Conservation (phyloP, 345 rosid genomes). For the Ricinus communis region DNA sequence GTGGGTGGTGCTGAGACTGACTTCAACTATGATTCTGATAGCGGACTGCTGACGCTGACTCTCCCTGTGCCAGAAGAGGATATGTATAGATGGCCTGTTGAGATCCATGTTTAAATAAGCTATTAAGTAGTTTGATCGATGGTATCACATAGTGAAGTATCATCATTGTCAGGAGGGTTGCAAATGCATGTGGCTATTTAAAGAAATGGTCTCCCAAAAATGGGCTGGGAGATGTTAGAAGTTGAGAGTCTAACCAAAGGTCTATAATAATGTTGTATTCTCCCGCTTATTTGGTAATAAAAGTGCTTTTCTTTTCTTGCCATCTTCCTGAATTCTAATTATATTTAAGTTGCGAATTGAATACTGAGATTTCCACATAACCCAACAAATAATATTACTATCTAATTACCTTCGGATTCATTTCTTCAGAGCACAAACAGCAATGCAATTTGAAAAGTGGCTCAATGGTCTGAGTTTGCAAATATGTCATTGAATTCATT, state of each 20-base stretch:
- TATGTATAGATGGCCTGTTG: constrained; percentile 82
- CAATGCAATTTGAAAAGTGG: too few relatives aligned
- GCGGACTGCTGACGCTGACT: constrained; percentile 56
- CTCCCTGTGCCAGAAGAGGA: constrained; percentile 66
- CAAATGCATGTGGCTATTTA: neutral
- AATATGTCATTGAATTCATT: too few relatives aligned
- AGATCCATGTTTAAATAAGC: constrained; percentile 54
- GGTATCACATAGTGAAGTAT: neutral
- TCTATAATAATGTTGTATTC: neutral
- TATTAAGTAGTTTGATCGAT: neutral
- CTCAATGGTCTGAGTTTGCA: too few relatives aligned
- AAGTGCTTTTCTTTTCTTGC: neutral
- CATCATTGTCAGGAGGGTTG: neutral
- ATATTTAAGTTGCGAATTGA: too few relatives aligned
- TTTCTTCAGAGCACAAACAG: too few relatives aligned
- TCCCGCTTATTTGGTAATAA: neutral
- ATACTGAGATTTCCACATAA: too few relatives aligned
- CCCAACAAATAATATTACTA: too few relatives aligned
- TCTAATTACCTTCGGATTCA: too few relatives aligned
- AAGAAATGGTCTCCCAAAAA: neutral
- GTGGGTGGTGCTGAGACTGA: constrained; percentile 51
- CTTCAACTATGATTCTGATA: constrained; percentile 50
- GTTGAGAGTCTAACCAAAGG: too few relatives aligned
- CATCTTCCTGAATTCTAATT: too few relatives aligned
- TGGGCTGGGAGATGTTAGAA: neutral